Evolutionary conservation across 1,284 basidiomycete genomes (phyloP), one percentile per base, ranked within the genome.

Genomic region (Microbotryum violaceum): DNA sequence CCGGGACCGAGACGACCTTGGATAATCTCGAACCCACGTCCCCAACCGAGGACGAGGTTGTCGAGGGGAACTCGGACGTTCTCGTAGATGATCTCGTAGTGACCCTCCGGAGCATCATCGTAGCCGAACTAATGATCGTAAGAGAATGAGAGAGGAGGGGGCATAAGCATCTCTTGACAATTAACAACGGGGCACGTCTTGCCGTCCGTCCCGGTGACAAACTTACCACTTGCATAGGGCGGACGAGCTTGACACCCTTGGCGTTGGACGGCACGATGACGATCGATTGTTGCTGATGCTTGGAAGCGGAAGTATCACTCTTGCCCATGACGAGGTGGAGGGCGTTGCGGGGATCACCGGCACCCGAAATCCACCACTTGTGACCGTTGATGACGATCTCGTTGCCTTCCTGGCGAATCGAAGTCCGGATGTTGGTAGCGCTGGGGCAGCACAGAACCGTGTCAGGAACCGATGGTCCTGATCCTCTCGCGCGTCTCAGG

Each of bases 281-380:
- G 62, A 98, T 86, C 67, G 89, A 90, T 77, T 98, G 94, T 72
- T 94, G 91, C 61, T 81, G 78, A 78, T 97, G 87, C 57, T 63
- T 66, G 47, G 58, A 44, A 27, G 69, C 64, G 23, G 65, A 69
- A 47, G 77, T 72, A 73, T 83, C 84, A 65, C 81, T 78, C 79
- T 91, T 91, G 65, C 91, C 94, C 80, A 98, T 87, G 49, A 97
- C 89, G 57, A 98, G 83, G 75, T 98, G 94, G 8, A 98, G 73
- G 63, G 83, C 84, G 68, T 86, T 89, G 61, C 94, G 82, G 51
- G 91, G 91, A 76, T 98, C 93, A 44, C 93, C 93, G 6, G 94
- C 94, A 56, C 94, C 94, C 49, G 90, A 92, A 75, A 97, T 97
- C 87, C 89, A 73, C 93, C 94, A 97, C 82, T 98, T 98, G 78